Evolutionary conservation across 2,329 filamentous ascomycete species (phyloP).

Genomic region (Alternaria conjuncta): DNA sequence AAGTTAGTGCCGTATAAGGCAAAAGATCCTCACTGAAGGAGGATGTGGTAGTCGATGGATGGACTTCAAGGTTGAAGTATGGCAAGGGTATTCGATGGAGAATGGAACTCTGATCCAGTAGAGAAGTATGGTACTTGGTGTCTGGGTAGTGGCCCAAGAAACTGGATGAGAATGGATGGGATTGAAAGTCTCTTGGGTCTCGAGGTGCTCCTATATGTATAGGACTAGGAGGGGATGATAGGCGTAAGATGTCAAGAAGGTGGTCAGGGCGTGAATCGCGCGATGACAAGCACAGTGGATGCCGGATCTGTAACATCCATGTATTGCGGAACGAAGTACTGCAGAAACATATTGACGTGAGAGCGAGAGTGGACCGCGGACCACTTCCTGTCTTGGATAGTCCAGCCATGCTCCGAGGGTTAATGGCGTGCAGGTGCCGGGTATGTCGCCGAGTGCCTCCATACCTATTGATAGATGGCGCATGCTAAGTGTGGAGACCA

Average conservation of each 20-base stretch:
- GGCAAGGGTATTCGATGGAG: constrained; percentile 16
- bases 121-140: constrained; percentile 18
- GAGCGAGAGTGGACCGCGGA: constrained; percentile 44
- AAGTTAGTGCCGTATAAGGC: constrained; percentile 9
- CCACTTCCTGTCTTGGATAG: constrained; percentile 45
- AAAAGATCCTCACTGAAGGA: constrained; percentile 5
- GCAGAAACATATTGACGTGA: constrained; percentile 51
- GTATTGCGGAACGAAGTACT: constrained; percentile 50
- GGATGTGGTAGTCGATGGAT: neutral
- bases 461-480: constrained; percentile 49
- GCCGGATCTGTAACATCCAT: constrained; percentile 48
- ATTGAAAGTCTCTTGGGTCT: constrained; percentile 29
- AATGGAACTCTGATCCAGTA: constrained; percentile 20
- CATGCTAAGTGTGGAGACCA: constrained; percentile 39
- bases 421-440: constrained; percentile 45
- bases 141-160: constrained; percentile 28
- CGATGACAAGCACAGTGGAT: constrained; percentile 46
- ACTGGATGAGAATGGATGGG: constrained; percentile 33
- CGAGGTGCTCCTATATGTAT: constrained; percentile 45
- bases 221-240: constrained; percentile 27
- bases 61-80: constrained; percentile 11
- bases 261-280: constrained; percentile 43
- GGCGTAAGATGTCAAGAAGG: constrained; percentile 33
- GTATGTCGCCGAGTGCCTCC: constrained; percentile 43
- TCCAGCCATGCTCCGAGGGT: constrained; percentile 41